Base-by-base conservation (phyloP, 495 filamentous ascomycete species). In the Ascodesmis nigricans region DNA sequence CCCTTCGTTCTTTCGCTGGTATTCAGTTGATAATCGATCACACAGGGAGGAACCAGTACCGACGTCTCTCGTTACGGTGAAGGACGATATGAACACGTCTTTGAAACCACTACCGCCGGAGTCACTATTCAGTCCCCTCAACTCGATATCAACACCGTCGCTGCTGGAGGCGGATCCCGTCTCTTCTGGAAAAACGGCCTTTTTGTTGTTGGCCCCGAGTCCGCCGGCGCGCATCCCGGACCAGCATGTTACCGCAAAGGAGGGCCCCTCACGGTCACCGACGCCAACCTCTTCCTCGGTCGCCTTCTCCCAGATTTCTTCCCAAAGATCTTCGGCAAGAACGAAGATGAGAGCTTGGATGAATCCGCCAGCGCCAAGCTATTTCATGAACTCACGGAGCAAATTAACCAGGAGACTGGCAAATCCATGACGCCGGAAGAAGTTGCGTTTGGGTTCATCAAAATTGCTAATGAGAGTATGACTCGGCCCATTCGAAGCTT, bases 91-190 rank as follows among this genome's bases (percentile, higher is more conserved):
- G 87, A 95, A 38, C 87, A 97, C 53, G 87, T 93, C 0, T 95
- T 97, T 41, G 87, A 91, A 50, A 93, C 87, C 1, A 93, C 84
- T 0, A 91, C 90, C 0, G 87, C 87, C 1, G 87, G 87, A 16
- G 80, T 97, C 4, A 80, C 82, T 0, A 90, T 95, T 21, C 87
- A 95, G 46, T 82, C 75, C 0, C 87, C 87, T 0, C 87, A 95
- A 46, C 67, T 97, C 0, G 87, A 97, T 56, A 93, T 97, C 56
- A 95, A 95, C 54, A 97, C 87, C 0, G 84, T 95, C 20, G 84
- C 84, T 13, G 84, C 84, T 13, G 84, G 84, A 25, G 84, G 84
- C 35, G 84, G 84, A 11, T 91, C 81, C 3, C 69, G 80, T 30
- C 64, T 95, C 2, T 79, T 82, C 46, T 95, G 74, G 63, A 69